Percentiles rank a stretch among this genome's conserved stretches.
phyloP scores from a whole-genome alignment of 345 rosid genomes.

The Rhizophora mangle region DNA sequence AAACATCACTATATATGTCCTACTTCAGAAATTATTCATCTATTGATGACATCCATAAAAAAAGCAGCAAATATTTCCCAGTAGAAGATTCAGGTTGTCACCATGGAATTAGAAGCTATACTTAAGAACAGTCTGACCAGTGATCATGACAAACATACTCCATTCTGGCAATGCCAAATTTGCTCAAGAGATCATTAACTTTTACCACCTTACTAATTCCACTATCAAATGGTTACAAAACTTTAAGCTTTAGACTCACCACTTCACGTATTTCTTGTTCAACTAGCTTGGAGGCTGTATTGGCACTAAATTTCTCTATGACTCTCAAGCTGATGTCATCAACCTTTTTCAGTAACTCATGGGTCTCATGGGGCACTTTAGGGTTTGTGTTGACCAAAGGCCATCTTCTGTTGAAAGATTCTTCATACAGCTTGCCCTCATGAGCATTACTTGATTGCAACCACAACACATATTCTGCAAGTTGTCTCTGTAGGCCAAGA shows the following conservation, averaged over 20 bases:
- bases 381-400: slow-evolving; percentile 45
- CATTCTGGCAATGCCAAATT: too few relatives aligned
- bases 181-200: background rate
- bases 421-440: slow-evolving; percentile 58
- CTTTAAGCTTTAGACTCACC: slow-evolving; percentile 44
- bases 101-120: too few relatives aligned
- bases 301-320: slow-evolving; percentile 52
- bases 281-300: slow-evolving; percentile 55
- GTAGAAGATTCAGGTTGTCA: too few relatives aligned
- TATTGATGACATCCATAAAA: too few relatives aligned
- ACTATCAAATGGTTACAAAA: background rate
- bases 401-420: slow-evolving; percentile 78
- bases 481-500: slow-evolving; percentile 51
- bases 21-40: background rate
- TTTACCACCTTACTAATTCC: background rate
- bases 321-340: slow-evolving; percentile 57
- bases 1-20: too few relatives aligned
- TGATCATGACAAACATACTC: too few relatives aligned
- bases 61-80: too few relatives aligned
- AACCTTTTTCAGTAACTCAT: slow-evolving; percentile 41
- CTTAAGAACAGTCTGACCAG: too few relatives aligned
- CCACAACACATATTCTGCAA: slow-evolving; percentile 65
- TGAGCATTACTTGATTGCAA: slow-evolving; percentile 58
- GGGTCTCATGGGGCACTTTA: slow-evolving; percentile 41
- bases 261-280: slow-evolving; percentile 72